phyloP scores from a whole-genome alignment of 805 yeast genomes.

The Saccharomycopsis fodiens region DNA sequence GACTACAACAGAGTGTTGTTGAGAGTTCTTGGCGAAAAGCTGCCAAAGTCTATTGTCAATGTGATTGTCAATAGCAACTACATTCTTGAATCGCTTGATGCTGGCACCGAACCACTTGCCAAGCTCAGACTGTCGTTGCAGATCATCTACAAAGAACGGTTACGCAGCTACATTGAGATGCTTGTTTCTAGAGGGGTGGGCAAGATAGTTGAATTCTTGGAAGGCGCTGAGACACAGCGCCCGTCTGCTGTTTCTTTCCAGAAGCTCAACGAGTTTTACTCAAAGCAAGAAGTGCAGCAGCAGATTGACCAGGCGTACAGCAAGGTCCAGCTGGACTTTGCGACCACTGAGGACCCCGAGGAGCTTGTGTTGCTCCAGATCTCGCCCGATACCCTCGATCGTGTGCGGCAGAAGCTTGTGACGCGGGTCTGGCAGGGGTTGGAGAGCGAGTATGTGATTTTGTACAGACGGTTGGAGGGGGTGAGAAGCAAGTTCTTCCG shows the following conservation, averaged over 20 bases:
- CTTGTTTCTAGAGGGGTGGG: conserved; percentile 53
- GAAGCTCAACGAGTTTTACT: conserved; percentile 48
- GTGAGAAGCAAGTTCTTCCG: conserved; percentile 46
- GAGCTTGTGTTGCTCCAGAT: conserved; percentile 14
- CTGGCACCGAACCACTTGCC: conserved; percentile 3
- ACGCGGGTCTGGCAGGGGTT: conserved; percentile 64
- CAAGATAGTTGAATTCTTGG: conserved; percentile 56
- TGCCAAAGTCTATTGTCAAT: conserved; percentile 28
- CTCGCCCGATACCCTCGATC: conserved; percentile 25
- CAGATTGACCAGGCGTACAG: conserved; percentile 48
- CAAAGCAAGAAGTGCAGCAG: conserved; percentile 47
- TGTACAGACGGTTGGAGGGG: conserved; percentile 46
- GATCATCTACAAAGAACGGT: conserved; percentile 23
- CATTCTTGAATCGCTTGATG: conserved; percentile 36
- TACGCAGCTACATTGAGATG: conserved; percentile 36
- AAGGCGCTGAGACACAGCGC: conserved; percentile 55
- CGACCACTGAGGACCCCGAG: conserved; percentile 9
- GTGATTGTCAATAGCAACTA: conserved; percentile 48
- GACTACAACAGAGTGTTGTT: conserved; percentile 26
- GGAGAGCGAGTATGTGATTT: conserved; percentile 52
- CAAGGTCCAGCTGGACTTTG: conserved; percentile 51
- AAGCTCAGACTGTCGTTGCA: conserved; percentile 24
- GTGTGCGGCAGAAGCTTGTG: conserved; percentile 45
- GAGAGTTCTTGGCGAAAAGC: conserved; percentile 27
- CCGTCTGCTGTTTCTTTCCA: conserved; percentile 50